Evolutionary conservation across 1,284 basidiomycete species (phyloP), one percentile per base, ranked within the genome.

Genomic region (Dichomitus squalens): DNA sequence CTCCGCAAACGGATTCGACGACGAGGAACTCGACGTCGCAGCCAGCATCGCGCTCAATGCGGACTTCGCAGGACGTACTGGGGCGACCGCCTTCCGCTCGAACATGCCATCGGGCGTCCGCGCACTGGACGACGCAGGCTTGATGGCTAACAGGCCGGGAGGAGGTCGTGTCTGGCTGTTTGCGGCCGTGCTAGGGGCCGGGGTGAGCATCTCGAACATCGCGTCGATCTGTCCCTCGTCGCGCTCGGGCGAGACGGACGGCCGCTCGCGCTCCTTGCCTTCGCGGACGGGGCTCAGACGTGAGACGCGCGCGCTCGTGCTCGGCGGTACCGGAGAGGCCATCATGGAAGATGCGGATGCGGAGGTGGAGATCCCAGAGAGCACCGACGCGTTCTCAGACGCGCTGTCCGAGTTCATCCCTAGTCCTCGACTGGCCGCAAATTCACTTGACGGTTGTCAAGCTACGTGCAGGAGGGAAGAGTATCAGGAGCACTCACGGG

Each of bases 1-100:
- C 65, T 92, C 87, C 3, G 87, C 80, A 71, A 93, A 95, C 0
- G 92, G 92, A 67, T 95, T 95, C 8, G 87, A 79, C 7, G 85
- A 79, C 40, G 85, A 79, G 44, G 77, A 72, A 51, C 76, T 76
- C 1, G 83, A 80, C 1, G 82, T 79, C 1, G 75, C 68, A 1
- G 85, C 86, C 18, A 93, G 79, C 76, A 90, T 84, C 1, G 84
- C 75, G 0, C 86, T 84, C 21, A 93, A 73, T 20, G 86, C 80
- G 1, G 91, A 92, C 66, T 77, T 79, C 7, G 71, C 35, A 69
- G 75, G 53, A 16, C 70, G 73, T 8, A 70, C 55, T 0, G 81
- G 76, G 0, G 65, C 62, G 1, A 89, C 77, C 31, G 76, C 77
- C 60, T 75, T 79, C 2, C 86, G 81, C 12, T 76, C 61, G 67